Conservation (phyloP, 345 rosid genomes). For the Populus alba region DNA sequence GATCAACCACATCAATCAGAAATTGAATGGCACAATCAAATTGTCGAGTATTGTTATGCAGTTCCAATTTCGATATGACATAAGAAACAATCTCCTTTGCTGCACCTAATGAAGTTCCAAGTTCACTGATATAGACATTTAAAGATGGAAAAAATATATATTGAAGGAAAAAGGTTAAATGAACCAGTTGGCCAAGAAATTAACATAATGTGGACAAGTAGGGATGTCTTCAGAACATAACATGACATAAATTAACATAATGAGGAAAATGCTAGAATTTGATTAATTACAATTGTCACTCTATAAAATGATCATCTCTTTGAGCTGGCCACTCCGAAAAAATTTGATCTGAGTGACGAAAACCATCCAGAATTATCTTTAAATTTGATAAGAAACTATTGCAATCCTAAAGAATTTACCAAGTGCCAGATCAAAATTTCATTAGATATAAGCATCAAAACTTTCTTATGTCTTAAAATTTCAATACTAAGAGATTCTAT, state of each 20-base stretch:
- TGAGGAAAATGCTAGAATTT: not conserved
- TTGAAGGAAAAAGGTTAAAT: not conserved
- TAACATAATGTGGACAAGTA: not conserved
- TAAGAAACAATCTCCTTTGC: not conserved
- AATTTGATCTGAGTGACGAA: too few relatives aligned
- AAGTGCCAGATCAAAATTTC: not conserved
- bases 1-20: not conserved
- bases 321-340: too few relatives aligned
- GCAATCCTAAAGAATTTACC: not conserved
- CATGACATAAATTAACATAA: not conserved
- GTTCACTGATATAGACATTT: not conserved
- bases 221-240: not conserved
- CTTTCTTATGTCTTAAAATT: not conserved
- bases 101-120: not conserved
- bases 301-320: too few relatives aligned
- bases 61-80: not conserved
- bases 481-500: not conserved
- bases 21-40: constrained; percentile 1
- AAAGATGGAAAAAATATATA: not conserved
- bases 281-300: not conserved
- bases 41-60: not conserved
- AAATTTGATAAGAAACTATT: not conserved
- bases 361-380: not conserved
- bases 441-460: not conserved
- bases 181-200: not conserved